These are phyloP conservation scores for Grammothele lineata DNA, from an alignment of 768 basidiomycete genomes.

Conservation along the genomic window DNA sequence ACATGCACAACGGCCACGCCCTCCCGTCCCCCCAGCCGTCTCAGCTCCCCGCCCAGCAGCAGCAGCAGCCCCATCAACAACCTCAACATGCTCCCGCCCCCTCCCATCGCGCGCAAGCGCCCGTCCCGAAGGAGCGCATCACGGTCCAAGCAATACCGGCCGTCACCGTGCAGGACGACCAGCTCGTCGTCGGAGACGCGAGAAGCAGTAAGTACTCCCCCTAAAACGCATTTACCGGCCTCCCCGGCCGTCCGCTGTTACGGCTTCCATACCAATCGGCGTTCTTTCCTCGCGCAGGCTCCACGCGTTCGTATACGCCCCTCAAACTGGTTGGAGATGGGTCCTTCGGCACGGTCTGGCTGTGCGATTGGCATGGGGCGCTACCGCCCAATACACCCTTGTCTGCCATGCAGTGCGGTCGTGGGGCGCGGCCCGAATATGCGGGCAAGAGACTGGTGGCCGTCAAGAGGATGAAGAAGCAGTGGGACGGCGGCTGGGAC, in stretches of 20 bases:
- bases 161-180: constrained; percentile 64
- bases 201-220: constrained; percentile 54
- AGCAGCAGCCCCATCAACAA: background rate
- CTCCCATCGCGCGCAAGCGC: constrained; percentile 18
- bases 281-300: constrained; percentile 42
- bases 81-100: constrained; percentile 5
- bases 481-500: constrained; percentile 97
- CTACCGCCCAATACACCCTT: constrained; percentile 87
- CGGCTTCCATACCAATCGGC: constrained; percentile 12
- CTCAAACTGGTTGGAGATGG: constrained; percentile 98
- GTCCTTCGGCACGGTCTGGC: constrained; percentile 97
- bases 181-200: constrained; percentile 69
- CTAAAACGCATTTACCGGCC: constrained; percentile 11
- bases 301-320: constrained; percentile 85
- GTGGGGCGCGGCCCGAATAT: constrained; percentile 91
- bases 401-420: constrained; percentile 95
- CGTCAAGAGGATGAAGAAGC: constrained; percentile 97
- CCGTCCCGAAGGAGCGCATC: constrained; percentile 53
- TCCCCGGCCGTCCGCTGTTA: background rate
- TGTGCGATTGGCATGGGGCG: constrained; percentile 98
- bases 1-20: constrained; percentile 28
- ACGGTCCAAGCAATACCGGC: constrained; percentile 72
- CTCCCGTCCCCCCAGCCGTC: constrained; percentile 17
- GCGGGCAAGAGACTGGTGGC: constrained; percentile 92
- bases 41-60: constrained; percentile 14